Evolutionary conservation across 768 basidiomycete species (phyloP).

Genomic region (Mycena rosella): DNA sequence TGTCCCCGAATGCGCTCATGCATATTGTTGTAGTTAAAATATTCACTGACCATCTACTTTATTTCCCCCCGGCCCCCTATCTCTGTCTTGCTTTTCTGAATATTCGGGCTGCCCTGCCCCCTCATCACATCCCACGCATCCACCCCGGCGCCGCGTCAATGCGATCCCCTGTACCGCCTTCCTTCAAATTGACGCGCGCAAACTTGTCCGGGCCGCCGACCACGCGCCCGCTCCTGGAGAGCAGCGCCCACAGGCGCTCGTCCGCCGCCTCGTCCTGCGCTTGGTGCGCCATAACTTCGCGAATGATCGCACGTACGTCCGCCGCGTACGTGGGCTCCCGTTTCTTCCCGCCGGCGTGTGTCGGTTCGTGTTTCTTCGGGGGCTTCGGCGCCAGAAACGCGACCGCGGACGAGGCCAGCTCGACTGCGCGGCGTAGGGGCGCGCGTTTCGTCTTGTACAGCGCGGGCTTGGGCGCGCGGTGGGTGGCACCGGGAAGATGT

Average conservation of each 20-base stretch:
- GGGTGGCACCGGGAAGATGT: neutral
- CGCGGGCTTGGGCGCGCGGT: neutral
- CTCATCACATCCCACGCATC: neutral
- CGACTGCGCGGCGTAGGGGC: neutral
- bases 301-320: neutral
- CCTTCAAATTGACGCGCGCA: slow-evolving; percentile 1
- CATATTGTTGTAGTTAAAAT: too few relatives aligned
- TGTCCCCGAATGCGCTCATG: too few relatives aligned
- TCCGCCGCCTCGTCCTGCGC: slow-evolving; percentile 6
- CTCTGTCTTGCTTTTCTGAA: neutral
- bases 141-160: neutral
- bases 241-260: neutral
- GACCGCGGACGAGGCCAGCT: too few relatives aligned
- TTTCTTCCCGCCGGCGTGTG: too few relatives aligned
- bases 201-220: slow-evolving; percentile 14
- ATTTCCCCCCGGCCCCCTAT: too few relatives aligned
- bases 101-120: too few relatives aligned
- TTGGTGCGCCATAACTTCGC: neutral
- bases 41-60: too few relatives aligned
- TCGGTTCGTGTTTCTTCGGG: too few relatives aligned
- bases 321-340: slow-evolving; percentile 1
- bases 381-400: too few relatives aligned
- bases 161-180: neutral
- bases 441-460: neutral
- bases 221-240: neutral